phyloP scores from a whole-genome alignment of 345 rosid species.

The Dipteronia dyeriana region DNA sequence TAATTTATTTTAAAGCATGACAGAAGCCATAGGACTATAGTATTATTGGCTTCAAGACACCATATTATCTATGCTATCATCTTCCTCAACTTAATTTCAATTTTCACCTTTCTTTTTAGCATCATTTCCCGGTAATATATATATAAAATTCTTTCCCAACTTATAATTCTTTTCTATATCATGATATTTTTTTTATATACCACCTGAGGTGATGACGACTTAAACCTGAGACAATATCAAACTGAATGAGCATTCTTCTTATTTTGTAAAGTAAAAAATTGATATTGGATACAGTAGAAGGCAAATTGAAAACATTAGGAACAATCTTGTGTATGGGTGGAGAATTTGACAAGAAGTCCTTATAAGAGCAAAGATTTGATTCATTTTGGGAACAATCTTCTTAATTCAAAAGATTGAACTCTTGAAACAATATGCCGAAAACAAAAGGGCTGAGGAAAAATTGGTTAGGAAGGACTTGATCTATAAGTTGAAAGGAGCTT shows the following conservation, averaged over 20 bases:
- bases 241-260: neutral
- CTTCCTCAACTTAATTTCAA: slow-evolving; percentile 45
- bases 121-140: slow-evolving; percentile 23
- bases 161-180: no score
- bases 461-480: no score
- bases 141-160: no score
- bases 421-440: no score
- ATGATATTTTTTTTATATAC: no score
- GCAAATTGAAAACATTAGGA: slow-evolving; percentile 37
- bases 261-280: slow-evolving; percentile 32
- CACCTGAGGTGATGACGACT: no score
- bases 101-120: slow-evolving; percentile 44
- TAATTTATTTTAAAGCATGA: slow-evolving; percentile 32
- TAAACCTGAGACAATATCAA: no score
- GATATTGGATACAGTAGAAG: slow-evolving; percentile 29
- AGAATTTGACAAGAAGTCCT: slow-evolving; percentile 26
- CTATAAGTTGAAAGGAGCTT: no score
- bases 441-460: no score
- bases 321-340: slow-evolving; percentile 45
- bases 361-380: slow-evolving; percentile 38
- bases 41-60: slow-evolving; percentile 51
- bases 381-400: neutral
- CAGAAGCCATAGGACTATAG: slow-evolving; percentile 44
- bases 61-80: slow-evolving; percentile 41
- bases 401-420: no score